Evolutionary conservation across 169 alveolate species (phyloP), one percentile per base, ranked within the genome.

Genomic region (Hepatocystis sp.): DNA sequence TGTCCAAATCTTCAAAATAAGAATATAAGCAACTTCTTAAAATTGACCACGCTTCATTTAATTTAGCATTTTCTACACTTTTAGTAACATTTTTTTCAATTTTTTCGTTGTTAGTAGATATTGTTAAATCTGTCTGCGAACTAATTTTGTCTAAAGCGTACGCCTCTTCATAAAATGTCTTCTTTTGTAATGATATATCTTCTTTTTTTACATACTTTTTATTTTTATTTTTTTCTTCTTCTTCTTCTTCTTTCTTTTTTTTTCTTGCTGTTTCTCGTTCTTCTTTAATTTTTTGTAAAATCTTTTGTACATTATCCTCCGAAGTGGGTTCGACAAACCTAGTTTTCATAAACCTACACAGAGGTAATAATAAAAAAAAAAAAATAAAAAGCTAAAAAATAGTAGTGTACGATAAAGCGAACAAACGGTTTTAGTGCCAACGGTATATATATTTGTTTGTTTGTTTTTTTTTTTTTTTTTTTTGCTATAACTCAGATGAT

Each of bases 401-500:
- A 11, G 15, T 60, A 32, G 3, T 17, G 32, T 60, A 19, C 68
- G 15, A 3, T 28, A 60, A 23, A 55, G 19, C 32, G 0, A 25
- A 10, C 5, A 1, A 55, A 10, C 47, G 10, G 10, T 36, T 10
- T 7, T 36, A 7, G 47, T 36, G 10, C 15, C 10, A 7, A 36
- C 10, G 47, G 32, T 55, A 25, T 7, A 10, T 15, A 55, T 2
- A 2, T 0, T 17, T 17, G 17, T 47, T 47, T n/a, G n/a, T 2
- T 47, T 4, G 58, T 17, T n/a, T n/a, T 17, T 47, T 42, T 64
- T 56, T 30, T 49, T 30, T 71, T 30, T 42, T 71, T 13, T n/a
- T n/a, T n/a, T n/a, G 47, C 15, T 36, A n/a, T 60, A 47, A 78
- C 89, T 61, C 81, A 21, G 89, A 78, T 60, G 89, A 61, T 36